Percentiles rank a stretch among this genome's conserved stretches.
These are phyloP conservation scores for Talaromyces verruculosus DNA, from an alignment of 2,329 filamentous ascomycete species.

Conservation along the genomic window DNA sequence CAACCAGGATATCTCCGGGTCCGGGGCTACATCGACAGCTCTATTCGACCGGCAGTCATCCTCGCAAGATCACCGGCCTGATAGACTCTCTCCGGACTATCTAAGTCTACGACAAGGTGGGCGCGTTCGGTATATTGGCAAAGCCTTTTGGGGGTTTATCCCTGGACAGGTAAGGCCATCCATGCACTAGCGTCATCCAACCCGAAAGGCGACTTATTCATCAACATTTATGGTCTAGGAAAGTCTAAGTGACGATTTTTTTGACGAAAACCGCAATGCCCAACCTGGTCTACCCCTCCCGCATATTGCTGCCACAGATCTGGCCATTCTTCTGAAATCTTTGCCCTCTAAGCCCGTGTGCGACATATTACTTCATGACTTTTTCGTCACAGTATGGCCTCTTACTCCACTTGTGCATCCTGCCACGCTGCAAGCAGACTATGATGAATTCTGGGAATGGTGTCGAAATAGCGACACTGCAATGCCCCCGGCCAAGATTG, in stretches of 20 bases:
- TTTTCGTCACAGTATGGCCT: slow-evolving; percentile 12
- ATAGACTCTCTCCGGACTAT: not conserved
- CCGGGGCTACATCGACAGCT: not conserved
- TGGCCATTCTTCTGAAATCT: slow-evolving; percentile 5
- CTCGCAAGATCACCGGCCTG: not conserved
- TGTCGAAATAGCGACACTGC: slow-evolving; percentile 5
- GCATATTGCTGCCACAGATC: slow-evolving; percentile 3
- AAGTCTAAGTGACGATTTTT: slow-evolving; percentile 15
- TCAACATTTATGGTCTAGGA: not conserved
- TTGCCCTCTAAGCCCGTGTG: slow-evolving; percentile 14
- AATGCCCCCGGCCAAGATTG: not conserved
- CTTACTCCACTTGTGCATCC: slow-evolving; percentile 8
- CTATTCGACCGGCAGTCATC: not conserved
- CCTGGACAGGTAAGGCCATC: slow-evolving; percentile 11
- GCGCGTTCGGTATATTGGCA: slow-evolving; percentile 10
- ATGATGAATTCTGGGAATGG: slow-evolving; percentile 18
- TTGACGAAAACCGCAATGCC: slow-evolving; percentile 14
- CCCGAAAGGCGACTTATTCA: not conserved
- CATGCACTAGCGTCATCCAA: not conserved
- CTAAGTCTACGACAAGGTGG: slow-evolving; percentile 14
- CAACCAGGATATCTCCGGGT: not conserved
- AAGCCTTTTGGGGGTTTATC: slow-evolving; percentile 12
- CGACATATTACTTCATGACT: not conserved
- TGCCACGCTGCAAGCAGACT: slow-evolving; percentile 5
- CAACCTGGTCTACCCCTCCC: not conserved